A percentile compares a stretch with the other conserved stretches of the same genome.
Conservation (phyloP, 116 monocot species). For the Cymodocea nodosa region DNA sequence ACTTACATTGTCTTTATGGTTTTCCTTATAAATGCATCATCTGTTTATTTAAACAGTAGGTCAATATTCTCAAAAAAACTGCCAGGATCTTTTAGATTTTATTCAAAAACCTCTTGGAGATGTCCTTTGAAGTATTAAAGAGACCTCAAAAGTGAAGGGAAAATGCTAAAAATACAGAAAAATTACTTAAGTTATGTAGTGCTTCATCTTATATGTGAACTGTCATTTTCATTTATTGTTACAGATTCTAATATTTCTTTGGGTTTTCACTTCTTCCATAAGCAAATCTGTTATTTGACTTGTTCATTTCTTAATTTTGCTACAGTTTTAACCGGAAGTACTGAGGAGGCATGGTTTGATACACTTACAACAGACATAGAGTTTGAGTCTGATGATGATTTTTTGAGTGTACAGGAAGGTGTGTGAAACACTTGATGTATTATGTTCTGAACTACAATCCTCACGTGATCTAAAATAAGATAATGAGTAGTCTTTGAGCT, state of each 20-base stretch:
- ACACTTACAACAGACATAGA: slow-evolving; percentile 34
- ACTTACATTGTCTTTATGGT: too few species aligned
- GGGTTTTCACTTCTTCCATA: neutral
- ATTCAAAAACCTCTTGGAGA: neutral
- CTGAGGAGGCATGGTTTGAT: slow-evolving; percentile 76
- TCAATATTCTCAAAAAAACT: too few species aligned
- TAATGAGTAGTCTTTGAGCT: neutral
- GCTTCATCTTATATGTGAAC: neutral
- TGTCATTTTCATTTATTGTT: too few species aligned
- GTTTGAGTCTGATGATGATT: slow-evolving; percentile 90
- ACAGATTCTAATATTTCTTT: neutral
- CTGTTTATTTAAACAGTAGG: too few species aligned
- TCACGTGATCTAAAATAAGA: neutral
- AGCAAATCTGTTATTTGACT: neutral
- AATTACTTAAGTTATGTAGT: neutral
- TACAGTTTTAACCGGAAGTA: slow-evolving; percentile 19
- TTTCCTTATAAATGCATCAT: too few species aligned
- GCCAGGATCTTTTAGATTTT: neutral
- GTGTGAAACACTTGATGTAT: slow-evolving; percentile 10
- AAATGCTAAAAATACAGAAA: neutral
- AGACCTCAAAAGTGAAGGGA: neutral
- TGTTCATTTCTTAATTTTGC: neutral
- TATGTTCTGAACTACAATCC: neutral
- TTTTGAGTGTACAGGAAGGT: slow-evolving; percentile 79
- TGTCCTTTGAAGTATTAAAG: neutral